Conservation (phyloP, 2,329 filamentous ascomycete species). For the Aspergillus sp. region DNA sequence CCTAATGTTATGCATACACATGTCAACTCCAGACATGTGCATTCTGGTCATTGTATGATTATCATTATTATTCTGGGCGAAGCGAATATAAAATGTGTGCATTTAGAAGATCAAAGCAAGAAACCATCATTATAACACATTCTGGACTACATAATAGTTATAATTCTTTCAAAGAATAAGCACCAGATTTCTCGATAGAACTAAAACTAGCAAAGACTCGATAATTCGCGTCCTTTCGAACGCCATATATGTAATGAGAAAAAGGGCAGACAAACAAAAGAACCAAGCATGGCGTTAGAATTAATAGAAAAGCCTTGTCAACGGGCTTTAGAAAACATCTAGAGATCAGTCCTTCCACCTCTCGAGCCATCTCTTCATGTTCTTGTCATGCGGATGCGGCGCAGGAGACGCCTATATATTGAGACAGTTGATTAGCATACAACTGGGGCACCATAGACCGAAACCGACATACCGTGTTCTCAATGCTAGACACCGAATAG, state of each 20-base stretch:
- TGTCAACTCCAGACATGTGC: no score
- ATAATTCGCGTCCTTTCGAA: not conserved
- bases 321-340: not conserved
- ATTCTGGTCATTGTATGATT: no score
- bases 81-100: no score
- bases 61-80: no score
- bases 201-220: not conserved
- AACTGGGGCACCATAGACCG: not conserved
- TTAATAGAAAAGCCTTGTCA: not conserved
- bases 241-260: not conserved
- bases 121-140: no score
- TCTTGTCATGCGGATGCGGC: constrained; percentile 40
- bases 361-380: constrained; percentile 49
- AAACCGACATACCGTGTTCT: constrained; percentile 49
- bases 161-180: not conserved
- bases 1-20: no score
- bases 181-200: not conserved
- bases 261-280: not conserved
- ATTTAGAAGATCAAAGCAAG: no score
- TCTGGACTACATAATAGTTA: not conserved
- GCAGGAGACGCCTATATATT: constrained; percentile 46
- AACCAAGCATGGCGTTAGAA: no score
- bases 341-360: constrained; percentile 50
- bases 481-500: constrained; percentile 43
- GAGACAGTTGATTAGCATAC: constrained; percentile 5